These are phyloP conservation scores for Orbilia blumenaviensis DNA, from an alignment of 2,329 filamentous ascomycete genomes.

Conservation along the genomic window DNA sequence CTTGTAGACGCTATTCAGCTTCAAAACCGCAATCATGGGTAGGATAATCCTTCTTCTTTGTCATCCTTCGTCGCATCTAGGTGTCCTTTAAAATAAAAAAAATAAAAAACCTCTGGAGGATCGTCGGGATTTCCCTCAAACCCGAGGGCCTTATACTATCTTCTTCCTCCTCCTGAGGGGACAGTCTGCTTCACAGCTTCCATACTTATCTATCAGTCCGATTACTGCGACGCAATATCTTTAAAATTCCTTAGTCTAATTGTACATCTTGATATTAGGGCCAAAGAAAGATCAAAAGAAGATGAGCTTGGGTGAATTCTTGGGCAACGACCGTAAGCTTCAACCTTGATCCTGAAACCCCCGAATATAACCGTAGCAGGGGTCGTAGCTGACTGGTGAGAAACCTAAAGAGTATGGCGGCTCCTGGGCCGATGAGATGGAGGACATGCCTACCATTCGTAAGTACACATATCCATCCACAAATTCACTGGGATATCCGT, in stretches of 20 bases:
- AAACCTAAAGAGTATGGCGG: constrained; percentile 67
- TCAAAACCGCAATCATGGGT: constrained; percentile 69
- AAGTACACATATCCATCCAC: constrained; percentile 62
- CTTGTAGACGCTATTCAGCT: not conserved
- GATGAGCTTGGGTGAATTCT: constrained; percentile 96
- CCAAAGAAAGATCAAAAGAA: constrained; percentile 94
- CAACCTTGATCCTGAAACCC: not conserved
- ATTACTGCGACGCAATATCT: not conserved
- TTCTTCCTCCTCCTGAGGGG: not conserved
- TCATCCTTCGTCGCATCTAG: not conserved
- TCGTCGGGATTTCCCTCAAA: constrained; percentile 34
- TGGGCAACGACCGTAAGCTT: constrained; percentile 86
- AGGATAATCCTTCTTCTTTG: constrained; percentile 55
- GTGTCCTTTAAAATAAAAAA: constrained; percentile 4
- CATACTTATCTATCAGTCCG: not conserved
- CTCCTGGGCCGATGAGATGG: constrained; percentile 99
- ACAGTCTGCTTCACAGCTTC: not conserved
- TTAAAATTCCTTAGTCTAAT: constrained; percentile 2
- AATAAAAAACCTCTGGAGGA: not conserved
- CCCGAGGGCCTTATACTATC: not conserved
- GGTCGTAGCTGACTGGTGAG: not conserved
- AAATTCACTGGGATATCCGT: no score
- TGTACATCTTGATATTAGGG: constrained; percentile 68
- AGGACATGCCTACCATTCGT: constrained; percentile 80
- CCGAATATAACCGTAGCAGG: not conserved